Base-by-base conservation (phyloP, 1,284 basidiomycete species). In the Irpex sp. region DNA sequence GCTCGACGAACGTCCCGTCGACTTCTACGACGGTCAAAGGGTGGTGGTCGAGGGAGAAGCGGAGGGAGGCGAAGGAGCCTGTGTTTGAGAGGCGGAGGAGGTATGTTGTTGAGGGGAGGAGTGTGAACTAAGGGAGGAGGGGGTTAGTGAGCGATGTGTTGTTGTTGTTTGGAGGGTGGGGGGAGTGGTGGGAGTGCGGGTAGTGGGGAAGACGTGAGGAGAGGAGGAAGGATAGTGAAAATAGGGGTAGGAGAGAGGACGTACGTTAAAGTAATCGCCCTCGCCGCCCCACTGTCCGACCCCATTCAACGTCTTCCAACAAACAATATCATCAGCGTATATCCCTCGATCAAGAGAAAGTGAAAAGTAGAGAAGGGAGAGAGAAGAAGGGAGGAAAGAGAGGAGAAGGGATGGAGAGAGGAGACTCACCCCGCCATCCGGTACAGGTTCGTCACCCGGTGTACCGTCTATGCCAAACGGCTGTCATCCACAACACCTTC, bases 51-150 rank as follows among this genome's bases (percentile, higher is more conserved):
- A 82, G 70, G 1, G 75, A 75, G 71, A 82, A 76, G 39, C 72
- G 70, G 54, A 78, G 70, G n/a, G 74, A 71, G 19, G 77, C 77
- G 65, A 79, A 76, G 28, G 76, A 74, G 37, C 82, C 82, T 0
- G 78, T 67, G 69, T 85, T 80, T 67, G 83, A 73, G 57, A 86
- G 69, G n/a, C 84, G 78, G 21, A 86, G 69, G 39, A 83, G 81
- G 64, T 82, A 80, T 10, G 68, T 70, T 61, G 67, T 68, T 65
- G 69, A 68, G 7, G 72, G 69, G 12, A 66, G 61, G 37, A 73
- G 62, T 0, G 72, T 72, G 56, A 72, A 65, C 68, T 71, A 36
- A 49, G 21, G 39, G 19, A 12, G 57, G 33, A n/a, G n/a, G 51
- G 21, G 6, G 33, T 39, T 18, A 61, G 45, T 57, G 23, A 23